Evolutionary conservation across 2,329 filamentous ascomycete genomes (phyloP), one percentile per base, ranked within the genome.

Genomic region (Septoria petroselini): DNA sequence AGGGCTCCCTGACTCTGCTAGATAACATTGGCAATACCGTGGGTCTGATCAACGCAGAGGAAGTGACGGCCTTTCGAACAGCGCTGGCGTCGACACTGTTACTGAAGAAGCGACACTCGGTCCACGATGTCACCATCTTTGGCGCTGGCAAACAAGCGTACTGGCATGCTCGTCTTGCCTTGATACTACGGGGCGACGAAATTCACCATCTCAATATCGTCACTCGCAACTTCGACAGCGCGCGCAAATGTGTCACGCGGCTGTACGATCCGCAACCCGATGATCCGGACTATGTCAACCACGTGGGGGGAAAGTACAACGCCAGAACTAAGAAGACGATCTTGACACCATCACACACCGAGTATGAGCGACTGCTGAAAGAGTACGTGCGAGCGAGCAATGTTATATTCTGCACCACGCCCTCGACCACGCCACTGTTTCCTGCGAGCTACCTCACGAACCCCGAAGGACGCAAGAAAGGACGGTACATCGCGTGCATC

Each of bases 141-240:
- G 91, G 91, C 18, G 84, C 86, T 27, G 91, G 91, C 38, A 83
- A 85, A 60, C 91, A 96, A 72, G 91, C 91, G 9, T 95, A 91
- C 73, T 97, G 91, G 91, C 91, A 96, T 67, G 82, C 95, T 35
- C 84, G 90, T 1, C 78, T 97, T 3, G 85, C 91, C 0, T 77
- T 97, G 8, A 77, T 91, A 56, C 76, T 93, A 41, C 85, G 79
- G 1, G 75, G 76, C 0, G 63, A 72, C 38, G 87, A 88, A 15
- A 84, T 95, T 60, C 83, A 84, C 61, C 81, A 85, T 51, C 79
- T 96, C 40, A 85, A 91, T 70, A 84, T 96, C 62, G 84, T 95
- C 65, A 94, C 91, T 63, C 83, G 87, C 27, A 75, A 77, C 45
- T 88, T 87, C 46, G 77, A 82, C 7, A 76, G 74, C 37, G 81